Percentiles rank a stretch among this genome's conserved stretches.
Conservation (phyloP, 805 yeast genomes). For the Pichia kluyveri region DNA sequence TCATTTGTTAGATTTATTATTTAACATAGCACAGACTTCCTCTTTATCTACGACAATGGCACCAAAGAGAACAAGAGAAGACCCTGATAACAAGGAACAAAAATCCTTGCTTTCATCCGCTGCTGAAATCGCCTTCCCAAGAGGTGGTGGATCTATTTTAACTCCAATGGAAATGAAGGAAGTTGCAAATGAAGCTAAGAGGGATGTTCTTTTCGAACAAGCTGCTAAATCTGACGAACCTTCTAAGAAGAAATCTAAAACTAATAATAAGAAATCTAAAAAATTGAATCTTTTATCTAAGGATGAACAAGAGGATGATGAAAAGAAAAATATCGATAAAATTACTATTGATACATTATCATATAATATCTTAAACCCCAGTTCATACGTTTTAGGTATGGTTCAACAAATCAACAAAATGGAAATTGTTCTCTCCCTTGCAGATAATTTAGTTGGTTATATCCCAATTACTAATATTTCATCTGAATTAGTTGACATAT, state of each 20-base stretch:
- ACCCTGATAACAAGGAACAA: slow-evolving; percentile 24
- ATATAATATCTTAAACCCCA: slow-evolving; percentile 58
- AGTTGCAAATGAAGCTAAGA: slow-evolving; percentile 85
- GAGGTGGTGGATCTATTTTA: slow-evolving; percentile 88
- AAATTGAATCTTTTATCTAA: slow-evolving; percentile 5
- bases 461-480: slow-evolving; percentile 70
- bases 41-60: slow-evolving; percentile 1
- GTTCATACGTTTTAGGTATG: slow-evolving; percentile 72
- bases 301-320: slow-evolving; percentile 17
- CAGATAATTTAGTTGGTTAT: slow-evolving; percentile 75
- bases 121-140: slow-evolving; percentile 67
- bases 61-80: slow-evolving; percentile 43
- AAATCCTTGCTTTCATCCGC: slow-evolving; percentile 21
- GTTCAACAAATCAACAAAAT: slow-evolving; percentile 47
- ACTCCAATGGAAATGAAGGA: slow-evolving; percentile 88
- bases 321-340: slow-evolving; percentile 12
- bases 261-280: slow-evolving; percentile 19
- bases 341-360: slow-evolving; percentile 53
- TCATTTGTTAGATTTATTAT: no score
- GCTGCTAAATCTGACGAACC: slow-evolving; percentile 17
- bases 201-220: slow-evolving; percentile 67
- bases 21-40: neutral
- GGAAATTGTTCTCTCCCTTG: slow-evolving; percentile 62
- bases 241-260: slow-evolving; percentile 21
- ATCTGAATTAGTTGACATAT: slow-evolving; percentile 43